Evolutionary conservation across 495 filamentous ascomycete species (phyloP), one percentile per base, ranked within the genome.

Genomic region (Ramalina intermedia): DNA sequence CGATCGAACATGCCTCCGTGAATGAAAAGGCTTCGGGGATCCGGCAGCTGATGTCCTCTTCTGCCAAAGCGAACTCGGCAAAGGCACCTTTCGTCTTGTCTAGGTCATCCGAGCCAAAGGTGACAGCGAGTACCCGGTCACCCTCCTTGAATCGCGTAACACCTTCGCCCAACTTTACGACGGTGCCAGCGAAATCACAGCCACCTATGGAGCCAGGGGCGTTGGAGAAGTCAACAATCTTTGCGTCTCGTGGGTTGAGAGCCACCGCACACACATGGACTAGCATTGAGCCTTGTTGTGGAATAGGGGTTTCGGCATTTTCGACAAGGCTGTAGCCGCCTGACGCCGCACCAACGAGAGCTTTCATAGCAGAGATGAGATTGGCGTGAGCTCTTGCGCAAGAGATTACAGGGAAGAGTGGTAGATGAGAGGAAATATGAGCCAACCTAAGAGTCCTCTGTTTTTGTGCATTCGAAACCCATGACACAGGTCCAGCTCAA

Each of bases 221-320:
- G 0, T 63, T 37, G 37, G 59, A 55, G 24, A 55, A 55, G 36
- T 58, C 59, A 26, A 61, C 50, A 49, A 66, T 63, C 46, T 73
- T 73, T 47, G 55, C 60, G 49, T 71, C 68, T 11, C 49, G 59
- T 0, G 68, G 66, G 45, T 71, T 74, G 18, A 74, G 50, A 1
- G 67, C 63, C 6, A 71, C 67, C 2, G 64, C 65, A n/a, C n/a
- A n/a, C n/a, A n/a, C n/a, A n/a, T n/a, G n/a, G n/a, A n/a, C n/a
- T n/a, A n/a, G n/a, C n/a, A n/a, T n/a, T n/a, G n/a, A n/a, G n/a
- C n/a, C n/a, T n/a, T n/a, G n/a, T n/a, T n/a, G n/a, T n/a, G n/a
- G n/a, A n/a, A n/a, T n/a, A n/a, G n/a, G n/a, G n/a, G n/a, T n/a
- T n/a, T n/a, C n/a, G n/a, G n/a, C n/a, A n/a, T n/a, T n/a, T n/a